These are phyloP conservation scores for Panus rudis DNA, from an alignment of 768 basidiomycete genomes.

Conservation along the genomic window DNA sequence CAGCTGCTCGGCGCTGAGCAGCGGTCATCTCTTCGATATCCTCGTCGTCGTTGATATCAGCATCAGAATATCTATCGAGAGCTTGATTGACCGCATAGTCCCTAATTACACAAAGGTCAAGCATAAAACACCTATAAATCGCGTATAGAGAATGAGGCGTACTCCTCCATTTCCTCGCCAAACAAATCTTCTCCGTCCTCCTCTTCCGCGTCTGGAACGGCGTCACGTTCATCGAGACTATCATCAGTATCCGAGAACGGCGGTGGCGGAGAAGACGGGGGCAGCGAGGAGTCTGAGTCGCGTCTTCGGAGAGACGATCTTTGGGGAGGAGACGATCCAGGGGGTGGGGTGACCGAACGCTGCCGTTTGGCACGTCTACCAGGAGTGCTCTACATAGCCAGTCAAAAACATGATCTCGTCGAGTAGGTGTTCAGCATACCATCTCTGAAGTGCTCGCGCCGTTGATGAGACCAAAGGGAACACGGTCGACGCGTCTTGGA, in stretches of 20 bases:
- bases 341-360: slow-evolving; percentile 45
- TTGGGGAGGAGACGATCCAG: slow-evolving; percentile 39
- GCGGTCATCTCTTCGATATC: slow-evolving; percentile 62
- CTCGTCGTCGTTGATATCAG: slow-evolving; percentile 79
- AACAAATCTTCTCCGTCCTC: slow-evolving; percentile 94
- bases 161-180: slow-evolving; percentile 72
- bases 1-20: slow-evolving; percentile 72
- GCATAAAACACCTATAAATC: neutral
- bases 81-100: slow-evolving; percentile 82
- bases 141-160: slow-evolving; percentile 22
- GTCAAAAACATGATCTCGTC: too few relatives aligned
- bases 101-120: slow-evolving; percentile 26
- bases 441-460: too few relatives aligned
- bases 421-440: too few relatives aligned
- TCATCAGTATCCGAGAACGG: slow-evolving; percentile 45
- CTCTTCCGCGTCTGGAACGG: slow-evolving; percentile 78
- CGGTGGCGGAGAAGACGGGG: slow-evolving; percentile 44
- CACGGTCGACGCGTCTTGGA: too few relatives aligned
- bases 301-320: slow-evolving; percentile 38
- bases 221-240: slow-evolving; percentile 32
- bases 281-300: slow-evolving; percentile 65
- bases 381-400: too few relatives aligned
- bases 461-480: too few relatives aligned
- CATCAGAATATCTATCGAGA: slow-evolving; percentile 83
- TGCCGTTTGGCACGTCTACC: slow-evolving; percentile 58